Base-by-base conservation (phyloP, 1,139 yeast genomes). In the Candida sanyaensis region DNA sequence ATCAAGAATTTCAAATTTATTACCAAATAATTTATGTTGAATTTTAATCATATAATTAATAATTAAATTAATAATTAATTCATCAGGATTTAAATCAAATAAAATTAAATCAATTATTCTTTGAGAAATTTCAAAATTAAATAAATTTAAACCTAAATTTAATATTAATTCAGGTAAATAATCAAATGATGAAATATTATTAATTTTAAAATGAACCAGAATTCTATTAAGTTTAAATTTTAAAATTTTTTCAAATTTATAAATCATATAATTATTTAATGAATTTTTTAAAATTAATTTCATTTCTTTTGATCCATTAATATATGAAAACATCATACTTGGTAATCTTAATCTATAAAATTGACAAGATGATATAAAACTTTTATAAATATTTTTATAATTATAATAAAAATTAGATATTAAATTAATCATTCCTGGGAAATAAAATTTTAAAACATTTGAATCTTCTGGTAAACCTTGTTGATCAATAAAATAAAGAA, bases 21-120 rank as follows among this genome's bases (percentile, higher is more conserved):
- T 59, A 1, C 85, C 87, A 59, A 73, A 83, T 23, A 85, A 68
- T 55, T 78, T 80, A 55, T 75, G 80, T 42, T 78, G 79, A 28
- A 78, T 63, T 42, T 71, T 68, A 26, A 70, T 68, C 44, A 84
- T 59, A 11, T 81, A 61, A 0, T 81, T 85, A 8, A 83, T 59
- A 76, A 71, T 13, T 73, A 74, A 27, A 82, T 71, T 48, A 77
- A 64, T 44, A 81, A 59, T 53, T 79, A 75, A 2, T 73, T 42
- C 48, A 27, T 53, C 53, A 38, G 41, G 43, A 37, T 50, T 48
- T 11, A 43, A 64, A 53, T 80, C 85, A 59, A 84, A 83, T n/a
- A 83, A 61, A 59, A 74, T 75, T 7, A 84, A 69, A 59, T 85
- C 91, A 53, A 86, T 59, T 6, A 84, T 41, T 42, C 60, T 64